These are phyloP conservation scores for Acer negundo DNA, from an alignment of 345 rosid species.

Conservation along the genomic window DNA sequence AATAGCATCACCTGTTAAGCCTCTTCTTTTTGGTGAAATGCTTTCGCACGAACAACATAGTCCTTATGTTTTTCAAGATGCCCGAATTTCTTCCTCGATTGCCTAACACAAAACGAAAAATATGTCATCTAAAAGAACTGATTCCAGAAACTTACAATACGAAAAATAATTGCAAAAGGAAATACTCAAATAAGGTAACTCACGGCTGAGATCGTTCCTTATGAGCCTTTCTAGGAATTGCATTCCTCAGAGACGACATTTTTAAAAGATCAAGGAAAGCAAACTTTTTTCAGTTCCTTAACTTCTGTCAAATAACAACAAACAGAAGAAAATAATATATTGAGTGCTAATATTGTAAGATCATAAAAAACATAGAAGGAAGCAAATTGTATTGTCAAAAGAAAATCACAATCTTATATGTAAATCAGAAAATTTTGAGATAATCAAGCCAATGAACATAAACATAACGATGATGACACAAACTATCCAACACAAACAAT, in stretches of 20 bases:
- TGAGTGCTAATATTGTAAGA: no score
- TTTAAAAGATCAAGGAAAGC: background rate
- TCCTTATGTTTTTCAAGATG: constrained; percentile 94
- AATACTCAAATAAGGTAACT: constrained; percentile 32
- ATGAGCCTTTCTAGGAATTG: constrained; percentile 65
- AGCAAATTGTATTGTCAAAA: no score
- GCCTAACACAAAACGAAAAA: constrained; percentile 32
- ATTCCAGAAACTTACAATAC: background rate
- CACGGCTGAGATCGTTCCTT: constrained; percentile 94
- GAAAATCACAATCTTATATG: no score
- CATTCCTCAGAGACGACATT: constrained; percentile 83
- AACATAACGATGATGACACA: no score
- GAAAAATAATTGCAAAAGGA: background rate
- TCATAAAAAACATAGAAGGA: no score
- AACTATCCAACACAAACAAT: no score
- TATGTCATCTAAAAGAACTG: background rate
- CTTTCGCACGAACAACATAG: constrained; percentile 74
- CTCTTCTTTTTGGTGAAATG: constrained; percentile 71
- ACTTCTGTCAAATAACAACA: background rate
- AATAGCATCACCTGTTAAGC: constrained; percentile 37
- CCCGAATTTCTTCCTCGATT: constrained; percentile 72
- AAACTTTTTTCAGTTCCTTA: background rate
- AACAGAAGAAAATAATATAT: background rate
- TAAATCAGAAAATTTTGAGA: no score
- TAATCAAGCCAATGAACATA: no score